Conservation (phyloP, 208 protist genomes). For the Leishmania mexicana region DNA sequence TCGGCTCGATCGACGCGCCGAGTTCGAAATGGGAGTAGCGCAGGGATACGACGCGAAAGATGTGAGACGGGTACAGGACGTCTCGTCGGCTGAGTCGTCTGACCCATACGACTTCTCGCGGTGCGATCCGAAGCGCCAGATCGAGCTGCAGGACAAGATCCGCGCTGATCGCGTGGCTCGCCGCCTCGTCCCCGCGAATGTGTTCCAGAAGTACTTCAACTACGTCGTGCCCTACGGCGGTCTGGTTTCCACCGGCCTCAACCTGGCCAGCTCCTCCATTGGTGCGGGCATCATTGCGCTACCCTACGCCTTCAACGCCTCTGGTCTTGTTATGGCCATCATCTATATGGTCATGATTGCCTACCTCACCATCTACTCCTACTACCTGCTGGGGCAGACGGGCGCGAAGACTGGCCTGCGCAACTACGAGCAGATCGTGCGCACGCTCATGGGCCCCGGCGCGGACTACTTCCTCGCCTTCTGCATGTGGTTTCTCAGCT, state of each 20-base stretch:
- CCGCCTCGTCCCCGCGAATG: constrained; percentile 32
- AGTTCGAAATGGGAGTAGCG: not conserved
- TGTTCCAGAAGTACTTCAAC: constrained; percentile 35
- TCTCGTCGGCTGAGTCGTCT: not conserved
- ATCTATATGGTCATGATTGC: constrained; percentile 38
- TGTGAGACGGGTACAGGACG: not conserved
- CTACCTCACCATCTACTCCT: constrained; percentile 59
- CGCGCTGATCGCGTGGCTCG: constrained; percentile 27
- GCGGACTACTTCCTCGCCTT: constrained; percentile 61
- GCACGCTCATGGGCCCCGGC: constrained; percentile 44
- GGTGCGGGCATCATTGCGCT: constrained; percentile 66
- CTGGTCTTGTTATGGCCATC: constrained; percentile 46
- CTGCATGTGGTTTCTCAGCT: constrained; percentile 56
- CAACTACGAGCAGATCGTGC: constrained; percentile 54
- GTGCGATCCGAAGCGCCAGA: constrained; percentile 8
- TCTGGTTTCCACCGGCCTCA: constrained; percentile 54
- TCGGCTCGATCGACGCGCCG: not conserved
- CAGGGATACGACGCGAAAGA: not conserved
- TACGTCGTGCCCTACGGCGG: constrained; percentile 61
- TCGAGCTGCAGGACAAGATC: not conserved
- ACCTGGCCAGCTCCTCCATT: constrained; percentile 48
- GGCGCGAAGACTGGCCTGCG: constrained; percentile 36
- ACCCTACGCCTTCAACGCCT: constrained; percentile 53
- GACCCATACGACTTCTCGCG: constrained; percentile 22
- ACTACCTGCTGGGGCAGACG: constrained; percentile 43